Base-by-base conservation (phyloP, 345 rosid species). In the Acer campestre region DNA sequence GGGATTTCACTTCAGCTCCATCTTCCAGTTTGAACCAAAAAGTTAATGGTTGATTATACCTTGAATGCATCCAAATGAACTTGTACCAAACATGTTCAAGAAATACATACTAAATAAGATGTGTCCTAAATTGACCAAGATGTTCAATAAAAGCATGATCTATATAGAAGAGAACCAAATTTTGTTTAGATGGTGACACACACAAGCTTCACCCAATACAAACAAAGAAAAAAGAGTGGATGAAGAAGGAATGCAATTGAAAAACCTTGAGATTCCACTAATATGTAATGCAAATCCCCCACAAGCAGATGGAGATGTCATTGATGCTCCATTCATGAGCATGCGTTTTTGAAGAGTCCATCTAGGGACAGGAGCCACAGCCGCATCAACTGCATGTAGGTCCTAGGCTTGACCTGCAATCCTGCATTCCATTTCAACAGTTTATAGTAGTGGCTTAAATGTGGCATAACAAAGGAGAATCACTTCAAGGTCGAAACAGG, bases 221-320 rank as follows among this genome's bases (percentile, higher is more conserved):
- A 42, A 46, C 11, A 76, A 51, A 71, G 27, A 22, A 70, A 76
- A n/a, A 74, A 80, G 75, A 76, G 7, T 16, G 27, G 61, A 58
- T 77, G 12, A 66, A 46, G 12, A 53, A n/a, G n/a, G n/a, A n/a
- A n/a, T n/a, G n/a, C n/a, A n/a, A 69, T 61, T 81, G 61, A 56
- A 75, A 75, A 56, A 94, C 98, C 98, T 94, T 96, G 97, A 96
- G 25, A 25, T 90, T 75, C 94, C 98, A 80, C 99, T 94, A 80
- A 96, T 75, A 76, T 94, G 90, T 82, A 94, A 86, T 51, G 98
- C 98, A 80, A 93, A 84, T 78, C 97, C 98, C 61, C 99, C 99
- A 88, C 99, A 96, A 69, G 99, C 98, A 80, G 98, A 96, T 73
- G 98, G 99, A 88, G 98, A 96, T 78, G 98, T 86, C 99, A 96